Evolutionary conservation across 345 rosid species (phyloP).

Genomic region (Conringia planisiliqua): DNA sequence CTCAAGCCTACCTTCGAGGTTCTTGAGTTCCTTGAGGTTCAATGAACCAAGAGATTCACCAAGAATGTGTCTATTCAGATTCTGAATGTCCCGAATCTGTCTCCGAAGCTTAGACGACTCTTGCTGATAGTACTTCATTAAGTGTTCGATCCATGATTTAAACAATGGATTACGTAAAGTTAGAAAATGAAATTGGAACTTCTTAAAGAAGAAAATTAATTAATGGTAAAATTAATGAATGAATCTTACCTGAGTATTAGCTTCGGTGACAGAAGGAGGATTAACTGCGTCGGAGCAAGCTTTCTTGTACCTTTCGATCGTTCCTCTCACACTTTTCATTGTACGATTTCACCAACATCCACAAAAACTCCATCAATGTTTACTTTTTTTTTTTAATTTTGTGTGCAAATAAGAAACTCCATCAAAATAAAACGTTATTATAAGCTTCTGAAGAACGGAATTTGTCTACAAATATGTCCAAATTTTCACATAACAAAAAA

Average conservation of each 20-base stretch:
- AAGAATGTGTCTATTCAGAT: slow-evolving; percentile 70
- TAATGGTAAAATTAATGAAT: neutral
- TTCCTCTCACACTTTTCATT: slow-evolving; percentile 62
- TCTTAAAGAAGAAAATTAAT: neutral
- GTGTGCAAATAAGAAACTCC: neutral
- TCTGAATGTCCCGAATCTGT: slow-evolving; percentile 74
- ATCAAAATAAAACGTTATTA: neutral
- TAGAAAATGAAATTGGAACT: neutral
- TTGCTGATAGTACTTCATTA: slow-evolving; percentile 74
- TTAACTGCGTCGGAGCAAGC: slow-evolving; percentile 56
- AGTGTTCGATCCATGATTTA: neutral
- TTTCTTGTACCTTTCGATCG: slow-evolving; percentile 91
- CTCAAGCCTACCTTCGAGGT: slow-evolving; percentile 67
- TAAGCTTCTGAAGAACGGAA: neutral
- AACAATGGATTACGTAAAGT: neutral
- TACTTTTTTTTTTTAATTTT: no score
- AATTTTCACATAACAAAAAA: neutral
- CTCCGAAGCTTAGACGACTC: slow-evolving; percentile 76
- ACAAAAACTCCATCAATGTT: no score
- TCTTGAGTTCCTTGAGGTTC: slow-evolving; percentile 71
- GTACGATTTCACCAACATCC: neutral
- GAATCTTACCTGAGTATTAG: slow-evolving; percentile 70
- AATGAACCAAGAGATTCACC: slow-evolving; percentile 75
- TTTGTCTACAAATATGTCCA: neutral
- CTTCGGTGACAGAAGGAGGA: slow-evolving; percentile 66